Evolutionary conservation across 2,329 filamentous ascomycete genomes (phyloP), one percentile per base, ranked within the genome.

Genomic region (Ascochyta koolunga): DNA sequence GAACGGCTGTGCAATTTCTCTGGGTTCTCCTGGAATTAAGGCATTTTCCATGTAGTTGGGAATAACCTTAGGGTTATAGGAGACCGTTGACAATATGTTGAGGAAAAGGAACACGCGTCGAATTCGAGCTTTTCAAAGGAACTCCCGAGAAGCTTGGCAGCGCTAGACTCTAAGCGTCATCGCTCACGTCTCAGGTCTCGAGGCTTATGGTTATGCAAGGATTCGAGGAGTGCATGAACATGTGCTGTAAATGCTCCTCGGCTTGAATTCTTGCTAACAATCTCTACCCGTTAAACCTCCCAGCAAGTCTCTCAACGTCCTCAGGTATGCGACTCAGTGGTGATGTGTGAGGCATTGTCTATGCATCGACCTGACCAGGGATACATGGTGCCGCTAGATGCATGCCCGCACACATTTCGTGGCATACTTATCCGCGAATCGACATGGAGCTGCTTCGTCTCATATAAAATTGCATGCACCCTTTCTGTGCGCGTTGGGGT

Each of bases 1-100:
- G 71, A 75, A 74, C 61, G 67, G 72, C 70, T 67, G 53, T 68
- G 65, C 65, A 46, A 50, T 73, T 66, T 36, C 42, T 75, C 70
- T 75, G 54, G 72, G 72, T 74, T 65, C 67, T 58, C 64, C 64
- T 58, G 59, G 59, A 67, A 68, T 56, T 56, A 62, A 64, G 62
- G 65, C 56, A 54, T 54, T 65, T 62, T 67, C 65, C 65, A 70
- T 64, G 44, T 44, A 51, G 46, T 60, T 39, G 54, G 61, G 61
- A 67, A 54, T 59, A 56, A 63, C 68, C 65, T 65, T 62, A 60
- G 54, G 60, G 55, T 62, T 62, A 61, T 57, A 58, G 60, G 56
- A 65, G 65, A 68, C 59, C 64, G 60, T 58, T 44, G 59, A 67
- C 55, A 68, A 70, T 70, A 68, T 68, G 65, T 54, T 65, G 60